A percentile compares a stretch with the other conserved stretches of the same genome.
Conservation (phyloP, 805 yeast species). For the Candida dajiaensis region DNA sequence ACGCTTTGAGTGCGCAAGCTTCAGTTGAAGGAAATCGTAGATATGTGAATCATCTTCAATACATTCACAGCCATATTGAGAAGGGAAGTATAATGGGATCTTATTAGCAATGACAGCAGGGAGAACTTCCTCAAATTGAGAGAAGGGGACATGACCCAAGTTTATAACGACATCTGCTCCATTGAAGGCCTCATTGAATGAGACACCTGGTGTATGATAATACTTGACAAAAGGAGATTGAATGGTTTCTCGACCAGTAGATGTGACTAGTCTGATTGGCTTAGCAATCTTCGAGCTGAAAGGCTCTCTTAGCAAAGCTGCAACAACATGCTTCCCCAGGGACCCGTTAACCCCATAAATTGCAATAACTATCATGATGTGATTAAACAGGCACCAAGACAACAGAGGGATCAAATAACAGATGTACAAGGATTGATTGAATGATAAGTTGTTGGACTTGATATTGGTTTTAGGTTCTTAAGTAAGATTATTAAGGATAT, state of each 20-base stretch:
- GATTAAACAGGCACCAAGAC: background rate
- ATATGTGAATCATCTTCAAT: constrained; percentile 21
- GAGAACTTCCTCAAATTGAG: constrained; percentile 27
- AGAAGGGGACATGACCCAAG: constrained; percentile 26
- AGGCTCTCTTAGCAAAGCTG: constrained; percentile 36
- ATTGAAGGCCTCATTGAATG: constrained; percentile 31
- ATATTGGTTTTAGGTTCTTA: background rate
- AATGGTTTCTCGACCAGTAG: constrained; percentile 10
- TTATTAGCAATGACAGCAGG: constrained; percentile 36
- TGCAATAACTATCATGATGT: constrained; percentile 30
- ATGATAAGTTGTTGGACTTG: too few species aligned
- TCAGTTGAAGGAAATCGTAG: constrained; percentile 30
- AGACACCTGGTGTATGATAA: constrained; percentile 5
- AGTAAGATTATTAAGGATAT: background rate
- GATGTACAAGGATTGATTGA: background rate
- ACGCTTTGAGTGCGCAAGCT: constrained; percentile 30
- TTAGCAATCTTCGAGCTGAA: constrained; percentile 35
- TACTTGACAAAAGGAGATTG: constrained; percentile 12
- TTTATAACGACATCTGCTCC: constrained; percentile 49
- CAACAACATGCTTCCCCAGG: constrained; percentile 41
- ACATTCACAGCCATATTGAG: constrained; percentile 51
- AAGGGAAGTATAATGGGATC: constrained; percentile 49
- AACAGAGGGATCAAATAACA: too few species aligned
- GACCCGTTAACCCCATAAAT: constrained; percentile 47
- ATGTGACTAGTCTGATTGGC: constrained; percentile 47